Percentiles rank a stretch among this genome's conserved stretches.
phyloP scores from a whole-genome alignment of 2,329 filamentous ascomycete species.

The Scedosporium minutisporum region DNA sequence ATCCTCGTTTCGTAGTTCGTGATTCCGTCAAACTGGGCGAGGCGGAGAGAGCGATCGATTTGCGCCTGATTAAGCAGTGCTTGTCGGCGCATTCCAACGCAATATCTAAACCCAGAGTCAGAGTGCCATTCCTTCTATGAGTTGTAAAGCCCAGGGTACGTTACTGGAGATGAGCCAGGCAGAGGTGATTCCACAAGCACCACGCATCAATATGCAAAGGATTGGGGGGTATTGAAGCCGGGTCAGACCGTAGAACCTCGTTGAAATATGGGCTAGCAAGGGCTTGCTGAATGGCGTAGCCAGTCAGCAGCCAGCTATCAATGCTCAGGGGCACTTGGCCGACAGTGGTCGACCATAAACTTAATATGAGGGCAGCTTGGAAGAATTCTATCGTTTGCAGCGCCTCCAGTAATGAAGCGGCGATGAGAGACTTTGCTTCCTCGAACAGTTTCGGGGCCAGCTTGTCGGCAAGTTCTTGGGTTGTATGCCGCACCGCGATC shows the following conservation, averaged over 20 bases:
- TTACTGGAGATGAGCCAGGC: constrained; percentile 18
- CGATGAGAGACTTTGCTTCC: constrained; percentile 14
- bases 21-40: constrained; percentile 8
- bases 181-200: constrained; percentile 20
- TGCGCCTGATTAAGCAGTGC: constrained; percentile 13
- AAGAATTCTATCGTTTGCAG: constrained; percentile 15
- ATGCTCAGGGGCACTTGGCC: constrained; percentile 17
- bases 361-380: constrained; percentile 15
- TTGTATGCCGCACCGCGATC: constrained; percentile 17
- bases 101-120: constrained; percentile 11
- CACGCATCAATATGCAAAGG: constrained; percentile 9
- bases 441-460: constrained; percentile 15
- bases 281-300: constrained; percentile 17
- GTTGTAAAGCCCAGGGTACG: neutral
- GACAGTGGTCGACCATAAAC: constrained; percentile 19
- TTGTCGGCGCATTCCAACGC: constrained; percentile 16
- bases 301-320: constrained; percentile 18
- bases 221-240: neutral
- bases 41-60: constrained; percentile 12
- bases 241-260: neutral
- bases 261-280: constrained; percentile 14
- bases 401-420: constrained; percentile 9
- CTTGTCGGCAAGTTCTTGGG: constrained; percentile 13
- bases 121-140: neutral
- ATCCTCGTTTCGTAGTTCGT: constrained; percentile 18